phyloP scores from a whole-genome alignment of 2,329 filamentous ascomycete species.

The Colletotrichum lindemuthianum region DNA sequence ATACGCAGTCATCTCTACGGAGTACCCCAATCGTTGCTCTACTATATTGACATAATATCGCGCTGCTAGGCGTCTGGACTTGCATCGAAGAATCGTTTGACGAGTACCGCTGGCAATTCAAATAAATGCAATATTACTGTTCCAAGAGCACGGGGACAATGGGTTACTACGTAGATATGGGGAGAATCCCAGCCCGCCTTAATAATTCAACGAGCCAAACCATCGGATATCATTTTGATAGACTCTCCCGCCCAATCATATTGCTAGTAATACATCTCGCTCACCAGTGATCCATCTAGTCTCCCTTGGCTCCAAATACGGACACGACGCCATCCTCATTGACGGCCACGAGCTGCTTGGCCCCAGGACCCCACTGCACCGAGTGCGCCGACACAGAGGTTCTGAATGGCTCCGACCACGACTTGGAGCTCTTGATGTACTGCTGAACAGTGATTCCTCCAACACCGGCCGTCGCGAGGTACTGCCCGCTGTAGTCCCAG shows the following conservation, averaged over 20 bases:
- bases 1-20: no score
- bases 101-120: no score
- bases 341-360: constrained; percentile 78
- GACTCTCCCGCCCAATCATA: constrained; percentile 18
- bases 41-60: no score
- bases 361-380: constrained; percentile 81
- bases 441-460: constrained; percentile 88
- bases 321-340: constrained; percentile 80
- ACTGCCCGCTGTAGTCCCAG: constrained; percentile 98
- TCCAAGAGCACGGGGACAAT: no score
- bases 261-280: constrained; percentile 25
- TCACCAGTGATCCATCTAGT: constrained; percentile 8
- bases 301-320: constrained; percentile 69
- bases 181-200: no score
- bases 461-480: constrained; percentile 82
- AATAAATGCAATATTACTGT: no score
- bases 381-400: constrained; percentile 78
- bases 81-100: no score
- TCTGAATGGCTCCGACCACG: constrained; percentile 87
- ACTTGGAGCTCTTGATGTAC: constrained; percentile 86
- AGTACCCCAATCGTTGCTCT: no score
- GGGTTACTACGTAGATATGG: no score
- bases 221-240: constrained; percentile 34
- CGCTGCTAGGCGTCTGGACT: no score
- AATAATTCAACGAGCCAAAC: constrained; percentile 9